A percentile compares a stretch with the other conserved stretches of the same genome.
Evolutionary conservation across 768 basidiomycete species (phyloP).

Genomic region (Sarcodon sp.): DNA sequence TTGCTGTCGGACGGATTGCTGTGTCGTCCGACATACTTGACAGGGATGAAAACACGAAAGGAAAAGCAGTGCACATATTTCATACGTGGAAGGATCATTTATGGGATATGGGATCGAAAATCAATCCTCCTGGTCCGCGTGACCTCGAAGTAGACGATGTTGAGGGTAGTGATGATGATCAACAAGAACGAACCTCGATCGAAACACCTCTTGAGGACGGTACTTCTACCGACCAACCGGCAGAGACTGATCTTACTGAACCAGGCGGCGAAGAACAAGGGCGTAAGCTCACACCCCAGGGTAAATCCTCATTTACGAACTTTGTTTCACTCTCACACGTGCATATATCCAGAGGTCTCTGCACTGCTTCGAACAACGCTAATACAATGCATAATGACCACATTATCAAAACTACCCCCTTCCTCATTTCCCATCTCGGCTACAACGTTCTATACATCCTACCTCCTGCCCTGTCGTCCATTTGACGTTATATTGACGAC

Average conservation of each 20-base stretch:
- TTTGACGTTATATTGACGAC: slow-evolving; percentile 29
- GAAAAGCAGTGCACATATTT: slow-evolving; percentile 62
- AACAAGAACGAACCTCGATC: slow-evolving; percentile 2
- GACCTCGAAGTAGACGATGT: not conserved
- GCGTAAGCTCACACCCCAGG: slow-evolving; percentile 13
- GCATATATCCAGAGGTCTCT: slow-evolving; percentile 33
- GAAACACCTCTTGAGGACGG: not conserved
- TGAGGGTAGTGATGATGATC: slow-evolving; percentile 3
- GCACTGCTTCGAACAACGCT: slow-evolving; percentile 45
- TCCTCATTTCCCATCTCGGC: slow-evolving; percentile 65
- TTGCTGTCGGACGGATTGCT: slow-evolving; percentile 70
- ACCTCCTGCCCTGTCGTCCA: slow-evolving; percentile 74
- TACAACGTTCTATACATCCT: slow-evolving; percentile 60
- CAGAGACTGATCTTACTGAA: no score
- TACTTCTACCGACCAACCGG: not conserved
- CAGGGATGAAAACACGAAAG: slow-evolving; percentile 36
- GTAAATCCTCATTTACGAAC: slow-evolving; percentile 5
- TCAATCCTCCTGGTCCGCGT: slow-evolving; percentile 35
- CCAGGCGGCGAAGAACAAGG: not conserved
- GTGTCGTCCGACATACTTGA: slow-evolving; percentile 34
- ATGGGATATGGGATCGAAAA: slow-evolving; percentile 60
- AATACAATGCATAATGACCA: slow-evolving; percentile 49
- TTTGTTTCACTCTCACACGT: not conserved
- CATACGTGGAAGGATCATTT: slow-evolving; percentile 72
- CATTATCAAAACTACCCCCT: slow-evolving; percentile 30